phyloP scores from a whole-genome alignment of 768 basidiomycete genomes.

The Tephrocybe sp. region DNA sequence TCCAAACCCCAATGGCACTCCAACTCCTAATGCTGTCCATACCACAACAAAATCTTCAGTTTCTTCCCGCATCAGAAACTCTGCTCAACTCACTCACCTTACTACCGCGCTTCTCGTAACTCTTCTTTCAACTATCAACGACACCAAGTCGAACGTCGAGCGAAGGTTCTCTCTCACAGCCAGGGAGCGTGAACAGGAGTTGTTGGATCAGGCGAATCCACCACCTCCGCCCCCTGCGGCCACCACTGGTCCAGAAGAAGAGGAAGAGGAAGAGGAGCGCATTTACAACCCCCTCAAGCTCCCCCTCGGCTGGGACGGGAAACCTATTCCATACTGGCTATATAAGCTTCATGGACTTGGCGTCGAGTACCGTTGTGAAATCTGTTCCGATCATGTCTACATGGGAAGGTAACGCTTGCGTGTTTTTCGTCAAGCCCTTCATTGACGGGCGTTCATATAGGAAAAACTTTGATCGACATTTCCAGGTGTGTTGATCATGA shows the following conservation, averaged over 20 bases:
- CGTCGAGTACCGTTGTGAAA: constrained; percentile 97
- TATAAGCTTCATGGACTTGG: constrained; percentile 98
- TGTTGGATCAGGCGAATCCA: constrained; percentile 69
- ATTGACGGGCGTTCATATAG: constrained; percentile 33
- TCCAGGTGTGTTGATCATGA: constrained; percentile 60
- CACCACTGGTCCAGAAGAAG: constrained; percentile 56
- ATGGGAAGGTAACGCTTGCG: constrained; percentile 78
- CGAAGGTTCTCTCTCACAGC: constrained; percentile 95
- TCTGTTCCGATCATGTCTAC: constrained; percentile 95
- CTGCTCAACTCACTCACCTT: constrained; percentile 74
- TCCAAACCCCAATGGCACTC: constrained; percentile 59
- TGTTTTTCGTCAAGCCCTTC: not conserved
- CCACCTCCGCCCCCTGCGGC: constrained; percentile 47
- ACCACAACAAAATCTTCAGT: constrained; percentile 32
- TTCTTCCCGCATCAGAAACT: constrained; percentile 55
- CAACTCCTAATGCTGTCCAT: constrained; percentile 25
- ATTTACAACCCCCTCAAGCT: constrained; percentile 98
- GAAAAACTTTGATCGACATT: constrained; percentile 96
- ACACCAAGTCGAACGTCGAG: constrained; percentile 96
- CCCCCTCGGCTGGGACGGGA: constrained; percentile 97
- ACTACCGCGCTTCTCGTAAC: constrained; percentile 63
- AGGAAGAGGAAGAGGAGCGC: constrained; percentile 93
- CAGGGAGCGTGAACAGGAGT: constrained; percentile 94
- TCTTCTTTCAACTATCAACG: constrained; percentile 69
- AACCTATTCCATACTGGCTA: constrained; percentile 98